Percentiles rank a stretch among this genome's conserved stretches.
Evolutionary conservation across 2,329 filamentous ascomycete genomes (phyloP).

Genomic region (Botryotinia calthae): DNA sequence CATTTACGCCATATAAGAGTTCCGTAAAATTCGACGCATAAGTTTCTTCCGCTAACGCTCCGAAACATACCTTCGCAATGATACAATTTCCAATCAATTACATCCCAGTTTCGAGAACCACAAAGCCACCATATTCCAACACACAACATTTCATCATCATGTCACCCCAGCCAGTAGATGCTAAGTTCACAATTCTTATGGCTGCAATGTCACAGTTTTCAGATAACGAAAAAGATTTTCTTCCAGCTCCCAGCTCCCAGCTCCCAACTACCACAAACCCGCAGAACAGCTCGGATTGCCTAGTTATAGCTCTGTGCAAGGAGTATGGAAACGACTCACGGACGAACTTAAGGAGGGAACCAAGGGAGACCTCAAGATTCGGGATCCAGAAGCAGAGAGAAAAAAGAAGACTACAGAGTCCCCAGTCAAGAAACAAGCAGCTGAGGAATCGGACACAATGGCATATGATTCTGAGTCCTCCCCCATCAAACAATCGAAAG

Average conservation of each 20-base stretch:
- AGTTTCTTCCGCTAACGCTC: too few species aligned
- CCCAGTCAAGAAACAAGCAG: neutral
- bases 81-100: neutral
- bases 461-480: neutral
- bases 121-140: neutral
- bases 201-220: neutral
- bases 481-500: neutral
- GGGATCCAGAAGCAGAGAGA: neutral
- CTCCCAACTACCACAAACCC: neutral
- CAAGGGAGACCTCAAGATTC: neutral
- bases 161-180: neutral
- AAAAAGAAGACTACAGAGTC: neutral
- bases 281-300: neutral
- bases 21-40: too few species aligned
- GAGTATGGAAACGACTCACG: neutral
- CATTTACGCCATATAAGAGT: too few species aligned
- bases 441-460: neutral
- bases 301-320: neutral
- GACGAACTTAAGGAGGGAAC: neutral
- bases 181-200: neutral
- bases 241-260: neutral
- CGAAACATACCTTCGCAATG: neutral
- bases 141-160: neutral
- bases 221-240: neutral
- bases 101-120: neutral